Conservation (phyloP, 768 basidiomycete genomes). For the Trametes sanguinea region DNA sequence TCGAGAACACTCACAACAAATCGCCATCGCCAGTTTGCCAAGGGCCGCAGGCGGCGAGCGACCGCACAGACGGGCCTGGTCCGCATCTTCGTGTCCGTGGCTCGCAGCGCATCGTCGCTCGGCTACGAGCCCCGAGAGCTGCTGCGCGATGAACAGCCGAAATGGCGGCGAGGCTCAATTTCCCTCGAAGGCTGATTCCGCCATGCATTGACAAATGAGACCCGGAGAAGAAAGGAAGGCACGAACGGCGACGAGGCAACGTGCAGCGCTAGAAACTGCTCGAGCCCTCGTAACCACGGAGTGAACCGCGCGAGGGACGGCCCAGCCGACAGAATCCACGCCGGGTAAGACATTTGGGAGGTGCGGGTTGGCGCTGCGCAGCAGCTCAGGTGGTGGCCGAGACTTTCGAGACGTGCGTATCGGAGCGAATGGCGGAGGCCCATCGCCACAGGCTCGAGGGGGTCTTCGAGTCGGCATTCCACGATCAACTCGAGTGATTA, state of each 20-base stretch:
- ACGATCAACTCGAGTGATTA: constrained; percentile 13
- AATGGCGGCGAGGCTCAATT: constrained; percentile 9
- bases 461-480: constrained; percentile 11
- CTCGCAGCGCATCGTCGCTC: neutral
- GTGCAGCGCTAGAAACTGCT: neutral
- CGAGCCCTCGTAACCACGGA: constrained; percentile 20
- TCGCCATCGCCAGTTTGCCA: too few relatives aligned
- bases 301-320: constrained; percentile 8
- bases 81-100: neutral
- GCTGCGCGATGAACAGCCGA: constrained; percentile 14
- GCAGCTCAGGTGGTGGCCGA: constrained; percentile 10
- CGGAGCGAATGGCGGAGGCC: neutral
- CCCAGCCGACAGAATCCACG: neutral
- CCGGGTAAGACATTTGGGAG: constrained; percentile 7
- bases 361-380: constrained; percentile 10
- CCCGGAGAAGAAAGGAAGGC: neutral
- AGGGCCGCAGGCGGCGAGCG: neutral
- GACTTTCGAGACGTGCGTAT: neutral
- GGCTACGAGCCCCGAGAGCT: neutral
- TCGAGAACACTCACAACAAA: neutral
- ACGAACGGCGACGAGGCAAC: neutral
- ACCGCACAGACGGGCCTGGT: neutral
- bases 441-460: neutral
- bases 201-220: neutral
- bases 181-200: neutral